phyloP scores from a whole-genome alignment of 306 rosid species.

The Styphnolobium japonicum region DNA sequence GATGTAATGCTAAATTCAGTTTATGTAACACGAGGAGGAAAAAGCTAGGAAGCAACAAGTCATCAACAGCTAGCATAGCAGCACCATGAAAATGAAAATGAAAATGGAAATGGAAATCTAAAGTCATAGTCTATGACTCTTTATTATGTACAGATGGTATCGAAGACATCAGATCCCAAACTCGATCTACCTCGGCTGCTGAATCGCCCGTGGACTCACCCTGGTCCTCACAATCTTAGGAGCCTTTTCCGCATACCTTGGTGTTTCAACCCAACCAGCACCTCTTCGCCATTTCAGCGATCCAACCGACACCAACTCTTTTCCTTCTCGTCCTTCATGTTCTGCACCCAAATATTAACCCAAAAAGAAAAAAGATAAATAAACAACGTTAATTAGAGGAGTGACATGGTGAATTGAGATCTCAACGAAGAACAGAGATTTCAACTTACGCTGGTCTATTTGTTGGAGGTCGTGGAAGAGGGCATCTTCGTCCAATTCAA shows the following conservation, averaged over 20 bases:
- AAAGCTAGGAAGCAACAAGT: too few relatives aligned
- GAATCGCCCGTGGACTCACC: conserved; percentile 78
- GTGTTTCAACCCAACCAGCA: conserved; percentile 31
- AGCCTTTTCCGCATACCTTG: conserved; percentile 58
- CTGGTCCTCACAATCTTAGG: conserved; percentile 64
- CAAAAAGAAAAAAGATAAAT: not conserved
- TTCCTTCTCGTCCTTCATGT: conserved; percentile 31
- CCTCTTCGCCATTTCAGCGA: conserved; percentile 51
- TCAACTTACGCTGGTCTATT: conserved; percentile 28
- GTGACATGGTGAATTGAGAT: not conserved
- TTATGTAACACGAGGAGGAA: too few relatives aligned
- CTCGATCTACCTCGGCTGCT: conserved; percentile 74
- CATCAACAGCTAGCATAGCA: not conserved
- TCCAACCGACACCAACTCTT: conserved; percentile 43
- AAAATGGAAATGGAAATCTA: not conserved
- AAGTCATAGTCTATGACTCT: not conserved
- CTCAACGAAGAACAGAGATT: not conserved
- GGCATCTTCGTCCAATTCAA: conserved; percentile 37
- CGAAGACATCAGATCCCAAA: not conserved
- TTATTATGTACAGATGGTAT: not conserved
- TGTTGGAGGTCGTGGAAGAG: conserved; percentile 36
- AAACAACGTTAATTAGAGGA: not conserved
- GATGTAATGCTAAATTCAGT: too few relatives aligned
- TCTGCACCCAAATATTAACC: not conserved
- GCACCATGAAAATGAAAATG: not conserved